Conservation (phyloP, 805 yeast species). For the Starmerella sp. region DNA sequence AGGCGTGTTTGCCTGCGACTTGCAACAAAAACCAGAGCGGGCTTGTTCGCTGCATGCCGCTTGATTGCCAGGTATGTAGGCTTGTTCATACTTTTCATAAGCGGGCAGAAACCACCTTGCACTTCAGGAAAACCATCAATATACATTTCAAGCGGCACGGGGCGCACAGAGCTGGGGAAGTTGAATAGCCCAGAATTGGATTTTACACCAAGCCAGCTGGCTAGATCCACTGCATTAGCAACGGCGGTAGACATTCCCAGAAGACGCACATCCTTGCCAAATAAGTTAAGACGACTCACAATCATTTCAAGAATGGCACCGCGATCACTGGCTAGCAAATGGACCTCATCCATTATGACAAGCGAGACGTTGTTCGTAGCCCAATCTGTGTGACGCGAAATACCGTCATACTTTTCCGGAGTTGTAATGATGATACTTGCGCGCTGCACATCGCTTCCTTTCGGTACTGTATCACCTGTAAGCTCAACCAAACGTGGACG, state of each 20-base stretch:
- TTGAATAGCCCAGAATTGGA: slow-evolving; percentile 49
- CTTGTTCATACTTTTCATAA: slow-evolving; percentile 79
- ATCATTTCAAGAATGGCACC: slow-evolving; percentile 83
- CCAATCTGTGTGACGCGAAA: slow-evolving; percentile 60
- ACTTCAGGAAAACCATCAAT: slow-evolving; percentile 80
- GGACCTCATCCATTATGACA: slow-evolving; percentile 79
- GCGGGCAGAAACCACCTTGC: slow-evolving; percentile 58
- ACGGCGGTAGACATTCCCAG: slow-evolving; percentile 80
- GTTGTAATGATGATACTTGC: slow-evolving; percentile 74
- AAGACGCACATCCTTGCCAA: slow-evolving; percentile 50
- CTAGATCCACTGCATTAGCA: slow-evolving; percentile 76
- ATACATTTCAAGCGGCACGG: slow-evolving; percentile 77
- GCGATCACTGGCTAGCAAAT: slow-evolving; percentile 70
- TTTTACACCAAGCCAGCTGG: slow-evolving; percentile 69
- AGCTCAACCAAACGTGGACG: slow-evolving; percentile 51
- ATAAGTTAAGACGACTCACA: slow-evolving; percentile 74
- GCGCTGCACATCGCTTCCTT: slow-evolving; percentile 48
- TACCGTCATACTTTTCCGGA: slow-evolving; percentile 81
- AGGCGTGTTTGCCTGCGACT: slow-evolving; percentile 73
- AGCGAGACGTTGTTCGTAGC: slow-evolving; percentile 65
- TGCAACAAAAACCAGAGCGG: slow-evolving; percentile 75
- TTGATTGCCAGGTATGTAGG: slow-evolving; percentile 90
- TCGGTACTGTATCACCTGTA: slow-evolving; percentile 76
- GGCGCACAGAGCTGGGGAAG: slow-evolving; percentile 72
- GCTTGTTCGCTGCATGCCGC: slow-evolving; percentile 77